Evolutionary conservation across 2,329 filamentous ascomycete species (phyloP), one percentile per base, ranked within the genome.

Genomic region (Diaporthe aspalathi): DNA sequence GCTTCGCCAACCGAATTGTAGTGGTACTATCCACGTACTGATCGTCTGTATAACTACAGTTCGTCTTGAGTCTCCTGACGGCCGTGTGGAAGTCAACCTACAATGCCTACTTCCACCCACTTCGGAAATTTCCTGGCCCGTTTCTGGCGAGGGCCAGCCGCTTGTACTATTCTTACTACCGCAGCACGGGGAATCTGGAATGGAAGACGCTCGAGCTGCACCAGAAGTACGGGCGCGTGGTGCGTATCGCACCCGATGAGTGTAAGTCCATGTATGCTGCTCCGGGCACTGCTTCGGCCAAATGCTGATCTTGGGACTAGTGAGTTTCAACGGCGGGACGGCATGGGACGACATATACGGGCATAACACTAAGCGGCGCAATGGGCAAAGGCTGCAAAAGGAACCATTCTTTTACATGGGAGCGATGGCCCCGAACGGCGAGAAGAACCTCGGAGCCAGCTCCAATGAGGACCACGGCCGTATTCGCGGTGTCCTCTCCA

Each of bases 171-270:
- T 54, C 50, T 8, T 53, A 29, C 16, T 53, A 38, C 12, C 50
- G 50, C 29, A 54, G 38, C 17, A 53, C 49, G n/a, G 65, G 65
- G 14, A 32, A 57, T 35, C 38, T 53, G n/a, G 45, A 68, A n/a
- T 45, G 35, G 22, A 62, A 62, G 45, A 62, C 50, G 22, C 32
- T 56, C n/a, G 65, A 68, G 20, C 65, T 68, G 16, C 65, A 68
- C n/a, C n/a, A 38, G 32, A 53, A 56, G n/a, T 68, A 68, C 52
- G 65, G 65, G 20, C n/a, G 17, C 14, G 50, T 68, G 9, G 65
- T 68, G 6, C 27, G 65, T 8, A 56, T 68, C 27, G 49, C 65
- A n/a, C 65, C 65, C 16, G 20, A 68, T 35, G 52, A 54, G 65
- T 62, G 57, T 62, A 45, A 62, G 38, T 47, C 11, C 22, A 62